Base-by-base conservation (phyloP, 2,329 filamentous ascomycete species). In the Leptographium flavum region DNA sequence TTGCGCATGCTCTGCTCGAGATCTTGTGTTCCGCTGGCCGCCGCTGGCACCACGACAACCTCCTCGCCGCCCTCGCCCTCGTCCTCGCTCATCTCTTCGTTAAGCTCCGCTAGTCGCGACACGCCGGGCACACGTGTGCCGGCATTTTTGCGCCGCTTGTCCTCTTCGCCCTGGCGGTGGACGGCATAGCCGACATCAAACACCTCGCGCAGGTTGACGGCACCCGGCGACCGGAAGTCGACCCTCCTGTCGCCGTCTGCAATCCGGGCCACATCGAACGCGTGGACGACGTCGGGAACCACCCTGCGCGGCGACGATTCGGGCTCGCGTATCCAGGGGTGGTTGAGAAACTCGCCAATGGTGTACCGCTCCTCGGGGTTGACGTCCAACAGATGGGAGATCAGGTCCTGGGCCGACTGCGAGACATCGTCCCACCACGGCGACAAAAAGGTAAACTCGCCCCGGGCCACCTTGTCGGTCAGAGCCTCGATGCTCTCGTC, bases 391-490 rank as follows among this genome's bases (percentile, higher is more conserved):
- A 98, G 75, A 61, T 98, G 92, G 5, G 84, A 86, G 47, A 98
- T 90, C 10, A 98, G 70, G 56, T 98, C 90, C 61, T 96, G 87
- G 0, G 92, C 92, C 4, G 86, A 81, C 60, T 92, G 87, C 49
- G 90, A 95, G 50, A 98, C 96, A 47, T 95, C 88, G 54, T 98
- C 92, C 92, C 92, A 98, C 92, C 92, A 98, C 0, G 92, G 92
- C 3, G 90, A 96, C 37, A 98, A 67, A 68, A 98, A 98, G 0
- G 92, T 96, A 61, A 92, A 98, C 65, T 96, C 87, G 41, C 92
- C 92, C 57, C 85, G 82, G 27, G 92, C 92, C 17, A 98, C 92
- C 70, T 98, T 98, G 60, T 98, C 90, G 1, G 92, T 96, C 49
- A 98, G 75, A 1, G 94, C 83, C 58, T 94, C 87, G 54, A 98